Conservation (phyloP, 2,329 filamentous ascomycete species). For the Trichophyton verrucosum region DNA sequence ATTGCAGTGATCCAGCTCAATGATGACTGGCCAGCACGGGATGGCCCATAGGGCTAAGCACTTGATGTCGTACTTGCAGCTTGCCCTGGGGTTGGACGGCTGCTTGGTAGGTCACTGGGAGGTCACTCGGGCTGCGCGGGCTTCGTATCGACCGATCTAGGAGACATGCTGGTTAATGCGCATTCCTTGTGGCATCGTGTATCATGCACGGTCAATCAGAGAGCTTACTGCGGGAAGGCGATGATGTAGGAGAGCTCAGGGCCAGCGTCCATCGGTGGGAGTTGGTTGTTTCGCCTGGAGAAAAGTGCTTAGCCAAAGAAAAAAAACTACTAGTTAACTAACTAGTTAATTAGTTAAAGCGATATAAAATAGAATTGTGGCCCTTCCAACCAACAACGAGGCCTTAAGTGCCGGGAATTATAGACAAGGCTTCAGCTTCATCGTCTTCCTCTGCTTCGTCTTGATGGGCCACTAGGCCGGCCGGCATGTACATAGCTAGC, state of each 20-base stretch:
- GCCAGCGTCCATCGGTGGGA: neutral
- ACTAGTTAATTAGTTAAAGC: neutral
- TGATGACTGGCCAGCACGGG: conserved; percentile 1
- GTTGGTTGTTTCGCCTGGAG: neutral
- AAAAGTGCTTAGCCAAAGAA: neutral
- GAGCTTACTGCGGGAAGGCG: neutral
- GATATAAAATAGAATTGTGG: too few relatives aligned
- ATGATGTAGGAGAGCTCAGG: neutral
- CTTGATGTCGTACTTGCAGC: conserved; percentile 3
- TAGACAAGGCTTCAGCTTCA: neutral
- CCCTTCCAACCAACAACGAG: too few relatives aligned
- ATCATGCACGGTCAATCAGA: neutral
- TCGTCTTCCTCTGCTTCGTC: neutral
- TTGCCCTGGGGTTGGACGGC: neutral
- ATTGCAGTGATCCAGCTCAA: neutral
- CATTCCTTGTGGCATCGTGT: neutral
- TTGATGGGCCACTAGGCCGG: too few relatives aligned
- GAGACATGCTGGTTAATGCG: neutral
- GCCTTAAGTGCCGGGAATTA: neutral
- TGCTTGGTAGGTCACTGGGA: neutral
- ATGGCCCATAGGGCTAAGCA: neutral
- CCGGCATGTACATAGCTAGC: neutral
- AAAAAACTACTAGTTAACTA: neutral
- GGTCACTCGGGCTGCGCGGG: neutral
- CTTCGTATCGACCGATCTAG: neutral